Base-by-base conservation (phyloP, 768 basidiomycete genomes). In the Lentinus tigrinus region DNA sequence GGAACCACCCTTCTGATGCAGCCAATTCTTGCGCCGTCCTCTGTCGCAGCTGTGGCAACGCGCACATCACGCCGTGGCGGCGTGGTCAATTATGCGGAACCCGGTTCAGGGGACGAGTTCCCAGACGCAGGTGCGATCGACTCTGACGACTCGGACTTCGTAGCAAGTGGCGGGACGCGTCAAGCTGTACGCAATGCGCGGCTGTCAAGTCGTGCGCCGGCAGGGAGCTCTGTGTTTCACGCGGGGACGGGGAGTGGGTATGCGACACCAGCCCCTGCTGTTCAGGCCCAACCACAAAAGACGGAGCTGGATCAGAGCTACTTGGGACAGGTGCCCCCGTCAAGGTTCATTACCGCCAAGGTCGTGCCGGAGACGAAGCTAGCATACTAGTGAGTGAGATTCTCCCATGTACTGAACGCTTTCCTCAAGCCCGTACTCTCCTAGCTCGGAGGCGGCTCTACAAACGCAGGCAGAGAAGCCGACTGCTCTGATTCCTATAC, bases 1-100 rank as follows among this genome's bases (percentile, higher is more conserved):
- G 97, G 97, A 16, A 81, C 89, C 3, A 89, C 93, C 0, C 84
- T 94, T 6, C 84, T 99, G 63, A 81, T 98, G 73, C 97, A 99
- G 67, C 97, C 97, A 19, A 84, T 93, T 65, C 65, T 84, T 11
- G 72, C 77, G 36, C 73, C 70, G 0, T 37, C 74, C 16, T 56
- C 71, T 2, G 42, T 63, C 1, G 57, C 65, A 8, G 67, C 83
- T 1, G 63, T 78, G 8, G 71, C 69, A 8, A 61, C 71, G 77
- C 83, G 63, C 13, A 60, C 63, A n/a, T 65, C 65, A 21, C 79
- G 89, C 49, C 81, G 88, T 19, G 84, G 85, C 19, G 84, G 82
- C n/a, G 78, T 84, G 51, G 80, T 95, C 62, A 95, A 94, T 74
- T 95, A 95, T 60, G 85, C 91, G 0, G 93, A 95, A 56, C 88